Evolutionary conservation across 306 rosid genomes (phyloP).

Genomic region (Prunus mume): DNA sequence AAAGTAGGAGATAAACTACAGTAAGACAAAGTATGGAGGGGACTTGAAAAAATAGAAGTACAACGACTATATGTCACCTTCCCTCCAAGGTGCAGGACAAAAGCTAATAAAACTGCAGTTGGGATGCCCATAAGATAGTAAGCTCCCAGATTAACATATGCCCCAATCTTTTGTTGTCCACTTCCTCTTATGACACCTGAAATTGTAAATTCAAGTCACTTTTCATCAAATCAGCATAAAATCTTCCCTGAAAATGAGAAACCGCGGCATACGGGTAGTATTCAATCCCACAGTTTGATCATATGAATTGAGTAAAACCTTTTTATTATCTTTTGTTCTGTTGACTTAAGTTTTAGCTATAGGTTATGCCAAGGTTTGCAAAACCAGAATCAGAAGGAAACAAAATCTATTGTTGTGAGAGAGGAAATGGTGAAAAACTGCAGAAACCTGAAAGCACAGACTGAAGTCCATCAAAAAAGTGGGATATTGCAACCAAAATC

Average conservation of each 20-base stretch:
- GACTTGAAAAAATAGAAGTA: background rate
- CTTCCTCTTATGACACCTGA: conserved; percentile 31
- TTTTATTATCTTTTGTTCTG: no score
- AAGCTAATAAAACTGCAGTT: conserved; percentile 25
- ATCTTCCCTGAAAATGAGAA: background rate
- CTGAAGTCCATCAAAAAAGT: conserved; percentile 45
- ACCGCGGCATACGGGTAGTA: no score
- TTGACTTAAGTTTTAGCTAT: background rate
- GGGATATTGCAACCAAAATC: conserved; percentile 34
- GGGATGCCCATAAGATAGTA: conserved; percentile 37
- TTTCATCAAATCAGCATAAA: background rate
- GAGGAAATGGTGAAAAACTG: background rate
- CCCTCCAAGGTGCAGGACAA: conserved; percentile 34
- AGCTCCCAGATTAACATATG: conserved; percentile 35
- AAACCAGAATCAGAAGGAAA: background rate
- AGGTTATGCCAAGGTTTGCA: background rate
- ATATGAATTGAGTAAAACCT: no score
- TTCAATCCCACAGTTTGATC: no score
- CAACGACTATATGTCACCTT: conserved; percentile 16
- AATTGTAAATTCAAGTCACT: background rate
- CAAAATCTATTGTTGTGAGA: background rate
- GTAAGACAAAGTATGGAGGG: background rate
- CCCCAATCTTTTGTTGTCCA: conserved; percentile 37
- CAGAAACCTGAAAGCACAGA: conserved; percentile 37
- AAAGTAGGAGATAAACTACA: background rate